Evolutionary conservation across 306 rosid species (phyloP).

Genomic region (Lablab purpureus): DNA sequence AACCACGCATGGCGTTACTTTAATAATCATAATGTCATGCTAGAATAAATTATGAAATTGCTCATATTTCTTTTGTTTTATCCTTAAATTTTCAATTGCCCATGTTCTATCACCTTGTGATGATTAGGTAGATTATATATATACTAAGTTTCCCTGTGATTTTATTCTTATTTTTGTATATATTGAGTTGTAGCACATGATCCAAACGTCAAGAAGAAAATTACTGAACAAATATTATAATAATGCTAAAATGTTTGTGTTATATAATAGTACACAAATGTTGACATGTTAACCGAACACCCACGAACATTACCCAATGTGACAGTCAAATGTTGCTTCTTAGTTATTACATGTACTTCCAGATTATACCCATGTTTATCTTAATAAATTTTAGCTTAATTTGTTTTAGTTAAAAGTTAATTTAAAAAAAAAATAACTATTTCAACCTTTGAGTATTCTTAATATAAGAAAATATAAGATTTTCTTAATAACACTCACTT

Average conservation of each 20-base stretch:
- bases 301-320: not conserved
- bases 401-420: not conserved
- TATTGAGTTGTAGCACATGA: not conserved
- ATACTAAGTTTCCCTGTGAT: not conserved
- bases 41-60: not conserved
- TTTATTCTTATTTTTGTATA: not conserved
- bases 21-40: not conserved
- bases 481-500: no score
- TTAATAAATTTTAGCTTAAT: not conserved
- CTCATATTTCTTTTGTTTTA: not conserved
- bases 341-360: not conserved
- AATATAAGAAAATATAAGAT: no score
- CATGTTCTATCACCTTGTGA: not conserved
- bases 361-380: not conserved
- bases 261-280: not conserved
- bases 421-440: no score
- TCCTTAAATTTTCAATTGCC: not conserved
- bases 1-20: not conserved
- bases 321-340: not conserved
- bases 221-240: not conserved
- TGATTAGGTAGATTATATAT: no score
- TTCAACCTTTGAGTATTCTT: no score
- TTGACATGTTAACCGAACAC: slow-evolving; percentile 6
- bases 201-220: not conserved
- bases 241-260: slow-evolving; percentile 7